Base-by-base conservation (phyloP, 106 monocot genomes). In the Apostasia ramifera region DNA sequence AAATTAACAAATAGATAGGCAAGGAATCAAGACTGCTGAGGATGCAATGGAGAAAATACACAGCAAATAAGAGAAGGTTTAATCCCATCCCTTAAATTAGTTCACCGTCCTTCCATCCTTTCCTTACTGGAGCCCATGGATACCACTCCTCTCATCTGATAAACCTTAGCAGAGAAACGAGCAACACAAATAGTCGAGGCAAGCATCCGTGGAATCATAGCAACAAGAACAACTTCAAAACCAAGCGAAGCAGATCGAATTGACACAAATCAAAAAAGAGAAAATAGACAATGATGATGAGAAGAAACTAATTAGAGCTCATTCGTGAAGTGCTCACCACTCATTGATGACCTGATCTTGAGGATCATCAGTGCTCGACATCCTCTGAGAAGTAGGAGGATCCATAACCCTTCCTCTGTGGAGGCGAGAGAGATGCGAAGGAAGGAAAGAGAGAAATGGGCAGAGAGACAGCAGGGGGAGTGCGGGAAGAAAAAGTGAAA, bases 331-430 rank as follows among this genome's bases (percentile, higher is more conserved):
- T 9, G 2, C 61, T 62, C 6, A 53, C 62, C 61, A 62, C 3
- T 72, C 61, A 62, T 72, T 59, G 38, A 53, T 51, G 40, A 55
- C 10, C 47, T 47, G 40, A 54, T 77, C 76, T 46, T 64, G 62
- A 14, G 64, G 26, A 63, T 77, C 76, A 3, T 64, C 76, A 8
- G 7, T 10, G 5, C 15, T 47, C 5, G 63, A 70, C 70, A 77
- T 77, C 3, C 11, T 47, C 64, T 77, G 76, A 57, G 63, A 63
- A 37, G 63, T 47, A 56, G 76, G 76, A 55, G 76, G 70, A 54
- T 70, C 70, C 76, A 77, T 77, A 11, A 2, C 66, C 40, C 56
- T 44, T 59, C 37, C 8, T 59, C n/a, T 7, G 37, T 8, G 8
- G 59, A 59, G 59, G 8, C 39, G 59, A 40, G 9, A 40, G 40